A percentile compares a stretch with the other conserved stretches of the same genome.
Evolutionary conservation across 192 early-diverging fungal genomes (phyloP).

Genomic region (Entomortierella parvispora): DNA sequence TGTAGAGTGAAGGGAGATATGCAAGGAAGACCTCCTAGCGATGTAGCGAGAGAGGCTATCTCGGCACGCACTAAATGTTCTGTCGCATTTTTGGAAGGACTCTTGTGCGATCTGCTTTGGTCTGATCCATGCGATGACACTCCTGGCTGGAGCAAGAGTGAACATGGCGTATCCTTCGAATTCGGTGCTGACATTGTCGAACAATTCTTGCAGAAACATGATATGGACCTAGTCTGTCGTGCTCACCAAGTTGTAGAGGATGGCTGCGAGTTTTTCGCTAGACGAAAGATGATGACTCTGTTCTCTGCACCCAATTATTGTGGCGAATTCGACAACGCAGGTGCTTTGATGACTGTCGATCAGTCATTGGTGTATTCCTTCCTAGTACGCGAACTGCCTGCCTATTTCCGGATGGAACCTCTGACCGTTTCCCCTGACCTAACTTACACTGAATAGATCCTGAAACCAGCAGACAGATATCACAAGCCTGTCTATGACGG

Average conservation of each 20-base stretch:
- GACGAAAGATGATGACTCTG: constrained; percentile 93
- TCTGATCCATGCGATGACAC: constrained; percentile 98
- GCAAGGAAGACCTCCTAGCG: constrained; percentile 1
- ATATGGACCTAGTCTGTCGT: constrained; percentile 96
- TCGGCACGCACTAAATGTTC: background rate
- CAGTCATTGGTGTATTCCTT: constrained; percentile 89
- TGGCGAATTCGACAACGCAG: constrained; percentile 90
- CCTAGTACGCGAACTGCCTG: constrained; percentile 71
- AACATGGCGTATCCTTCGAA: constrained; percentile 94
- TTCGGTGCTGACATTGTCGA: constrained; percentile 96
- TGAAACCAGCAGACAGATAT: constrained; percentile 96
- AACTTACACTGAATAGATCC: constrained; percentile 69
- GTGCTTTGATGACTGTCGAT: constrained; percentile 91
- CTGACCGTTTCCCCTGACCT: background rate
- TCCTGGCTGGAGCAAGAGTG: constrained; percentile 95
- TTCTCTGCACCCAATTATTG: constrained; percentile 98
- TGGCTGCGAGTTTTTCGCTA: constrained; percentile 99
- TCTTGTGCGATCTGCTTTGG: constrained; percentile 96
- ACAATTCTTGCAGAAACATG: constrained; percentile 93
- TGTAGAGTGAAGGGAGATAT: background rate
- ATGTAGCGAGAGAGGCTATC: background rate
- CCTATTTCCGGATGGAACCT: background rate
- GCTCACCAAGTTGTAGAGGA: constrained; percentile 99
- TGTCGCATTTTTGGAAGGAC: constrained; percentile 40
- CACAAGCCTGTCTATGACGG: constrained; percentile 83